Evolutionary conservation across 805 yeast genomes (phyloP).

Genomic region (Candida gorgasii): DNA sequence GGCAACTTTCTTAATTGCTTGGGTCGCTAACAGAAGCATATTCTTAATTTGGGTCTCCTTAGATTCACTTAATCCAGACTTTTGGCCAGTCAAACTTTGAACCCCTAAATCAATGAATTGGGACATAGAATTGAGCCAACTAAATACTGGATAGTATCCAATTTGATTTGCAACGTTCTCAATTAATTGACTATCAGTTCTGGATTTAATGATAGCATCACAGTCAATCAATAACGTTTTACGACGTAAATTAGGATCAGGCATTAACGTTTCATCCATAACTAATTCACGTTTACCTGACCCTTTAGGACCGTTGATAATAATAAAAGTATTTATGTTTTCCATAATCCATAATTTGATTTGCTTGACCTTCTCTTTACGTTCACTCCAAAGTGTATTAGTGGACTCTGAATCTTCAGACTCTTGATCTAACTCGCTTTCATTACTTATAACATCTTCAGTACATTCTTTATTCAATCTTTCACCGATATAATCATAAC

Average conservation of each 20-base stretch:
- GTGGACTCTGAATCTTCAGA: slow-evolving; percentile 18
- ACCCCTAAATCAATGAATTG: slow-evolving; percentile 80
- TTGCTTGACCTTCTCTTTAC: slow-evolving; percentile 66
- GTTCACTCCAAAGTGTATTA: slow-evolving; percentile 64
- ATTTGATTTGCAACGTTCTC: slow-evolving; percentile 68
- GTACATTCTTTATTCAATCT: slow-evolving; percentile 15
- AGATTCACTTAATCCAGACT: slow-evolving; percentile 83
- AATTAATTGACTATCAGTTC: slow-evolving; percentile 71
- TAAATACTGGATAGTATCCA: slow-evolving; percentile 92
- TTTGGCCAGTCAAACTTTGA: slow-evolving; percentile 92
- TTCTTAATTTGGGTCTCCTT: slow-evolving; percentile 79
- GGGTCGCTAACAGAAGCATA: slow-evolving; percentile 70
- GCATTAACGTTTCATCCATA: slow-evolving; percentile 60
- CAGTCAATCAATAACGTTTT: slow-evolving; percentile 77
- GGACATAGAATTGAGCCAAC: slow-evolving; percentile 84
- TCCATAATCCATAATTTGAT: slow-evolving; percentile 80
- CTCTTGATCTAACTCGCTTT: slow-evolving; percentile 16
- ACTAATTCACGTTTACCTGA: slow-evolving; percentile 89
- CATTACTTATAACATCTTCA: slow-evolving; percentile 18
- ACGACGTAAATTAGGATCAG: slow-evolving; percentile 40
- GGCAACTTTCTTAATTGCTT: slow-evolving; percentile 71
- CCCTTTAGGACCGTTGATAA: slow-evolving; percentile 91
- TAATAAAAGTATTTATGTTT: slow-evolving; percentile 85
- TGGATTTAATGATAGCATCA: slow-evolving; percentile 67
- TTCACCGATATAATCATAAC: slow-evolving; percentile 40